Evolutionary conservation across 768 basidiomycete species (phyloP).

Genomic region (Tricholoma matsutake): DNA sequence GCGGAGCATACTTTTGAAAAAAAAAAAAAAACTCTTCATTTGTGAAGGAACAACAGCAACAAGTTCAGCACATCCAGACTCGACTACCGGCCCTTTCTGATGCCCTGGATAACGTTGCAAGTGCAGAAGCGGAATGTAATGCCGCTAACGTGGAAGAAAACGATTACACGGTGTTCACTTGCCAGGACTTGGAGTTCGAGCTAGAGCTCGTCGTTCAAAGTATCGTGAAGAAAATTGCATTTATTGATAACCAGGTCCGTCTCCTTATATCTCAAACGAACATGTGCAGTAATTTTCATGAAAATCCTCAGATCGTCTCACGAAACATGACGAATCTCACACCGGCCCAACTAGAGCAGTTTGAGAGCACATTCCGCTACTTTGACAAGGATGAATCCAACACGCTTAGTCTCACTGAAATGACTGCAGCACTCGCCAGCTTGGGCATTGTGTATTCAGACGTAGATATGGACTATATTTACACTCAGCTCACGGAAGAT

Average conservation of each 20-base stretch:
- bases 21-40: background rate
- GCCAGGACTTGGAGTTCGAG: slow-evolving; percentile 88
- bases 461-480: slow-evolving; percentile 83
- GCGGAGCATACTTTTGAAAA: too few relatives aligned
- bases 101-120: slow-evolving; percentile 49
- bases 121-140: slow-evolving; percentile 71
- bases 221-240: slow-evolving; percentile 86
- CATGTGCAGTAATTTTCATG: background rate
- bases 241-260: slow-evolving; percentile 91
- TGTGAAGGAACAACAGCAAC: slow-evolving; percentile 67
- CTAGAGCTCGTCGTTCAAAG: slow-evolving; percentile 77
- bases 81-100: slow-evolving; percentile 66
- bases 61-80: slow-evolving; percentile 60
- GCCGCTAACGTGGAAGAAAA: slow-evolving; percentile 96
- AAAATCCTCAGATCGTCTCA: slow-evolving; percentile 72
- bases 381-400: slow-evolving; percentile 94
- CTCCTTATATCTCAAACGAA: background rate
- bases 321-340: slow-evolving; percentile 92
- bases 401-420: slow-evolving; percentile 78
- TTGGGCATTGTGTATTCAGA: slow-evolving; percentile 93
- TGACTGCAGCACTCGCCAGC: slow-evolving; percentile 92
- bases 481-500: slow-evolving; percentile 70
- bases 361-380: slow-evolving; percentile 95
- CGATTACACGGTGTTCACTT: slow-evolving; percentile 89
- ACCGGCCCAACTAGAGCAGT: slow-evolving; percentile 93